A percentile compares a stretch with the other conserved stretches of the same genome.
These are phyloP conservation scores for Verticillium alfalfae DNA, from an alignment of 2,329 filamentous ascomycete species.

Conservation along the genomic window DNA sequence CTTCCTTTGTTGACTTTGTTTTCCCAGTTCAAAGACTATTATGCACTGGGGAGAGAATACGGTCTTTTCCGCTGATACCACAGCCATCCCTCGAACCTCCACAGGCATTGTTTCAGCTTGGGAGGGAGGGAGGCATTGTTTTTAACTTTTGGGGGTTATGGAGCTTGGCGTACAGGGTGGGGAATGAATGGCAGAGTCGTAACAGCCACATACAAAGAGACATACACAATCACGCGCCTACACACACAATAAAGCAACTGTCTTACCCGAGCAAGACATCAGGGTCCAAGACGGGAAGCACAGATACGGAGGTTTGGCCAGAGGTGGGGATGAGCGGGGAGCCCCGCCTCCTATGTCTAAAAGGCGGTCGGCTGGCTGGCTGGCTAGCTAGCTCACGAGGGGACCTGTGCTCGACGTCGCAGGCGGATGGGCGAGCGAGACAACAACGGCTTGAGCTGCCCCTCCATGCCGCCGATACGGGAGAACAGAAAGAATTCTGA, in stretches of 20 bases:
- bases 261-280: neutral
- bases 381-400: too few relatives aligned
- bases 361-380: too few relatives aligned
- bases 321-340: too few relatives aligned
- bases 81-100: neutral
- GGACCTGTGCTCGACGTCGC: too few relatives aligned
- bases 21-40: neutral
- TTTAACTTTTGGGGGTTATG: neutral
- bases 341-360: too few relatives aligned
- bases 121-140: neutral
- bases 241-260: neutral
- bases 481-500: too few relatives aligned
- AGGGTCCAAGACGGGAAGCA: neutral
- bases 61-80: neutral
- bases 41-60: neutral
- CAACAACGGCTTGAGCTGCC: too few relatives aligned
- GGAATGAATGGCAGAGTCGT: neutral
- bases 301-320: neutral
- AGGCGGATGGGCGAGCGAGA: too few relatives aligned
- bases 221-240: neutral
- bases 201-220: too few relatives aligned
- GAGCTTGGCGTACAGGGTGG: neutral
- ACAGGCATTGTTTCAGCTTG: neutral
- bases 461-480: too few relatives aligned
- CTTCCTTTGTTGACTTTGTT: too few relatives aligned